These are phyloP conservation scores for Phytophthora parvispora DNA, from an alignment of 352 stramenopile species.

Conservation along the genomic window DNA sequence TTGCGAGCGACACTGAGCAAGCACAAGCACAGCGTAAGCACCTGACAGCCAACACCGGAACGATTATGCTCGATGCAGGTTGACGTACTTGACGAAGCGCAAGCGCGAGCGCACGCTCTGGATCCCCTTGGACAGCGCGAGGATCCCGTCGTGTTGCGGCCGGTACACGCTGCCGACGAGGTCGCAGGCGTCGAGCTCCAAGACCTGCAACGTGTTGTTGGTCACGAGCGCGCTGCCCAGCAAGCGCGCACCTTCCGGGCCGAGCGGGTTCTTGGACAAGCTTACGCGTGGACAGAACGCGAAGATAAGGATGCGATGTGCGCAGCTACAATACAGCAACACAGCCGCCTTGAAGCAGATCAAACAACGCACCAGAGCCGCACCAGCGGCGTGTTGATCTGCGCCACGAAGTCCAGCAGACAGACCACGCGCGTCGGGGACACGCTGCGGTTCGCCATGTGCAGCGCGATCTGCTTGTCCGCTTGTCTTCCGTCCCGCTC, in stretches of 20 bases:
- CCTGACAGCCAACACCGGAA: neutral
- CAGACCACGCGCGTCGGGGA: conserved; percentile 19
- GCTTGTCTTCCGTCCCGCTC: conserved; percentile 11
- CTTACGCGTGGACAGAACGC: conserved; percentile 16
- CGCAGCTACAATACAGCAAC: conserved; percentile 21
- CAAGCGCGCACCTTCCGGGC: conserved; percentile 44
- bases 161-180: conserved; percentile 65
- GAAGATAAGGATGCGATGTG: conserved; percentile 26
- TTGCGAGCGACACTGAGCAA: conserved; percentile 57
- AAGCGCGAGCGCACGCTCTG: conserved; percentile 64
- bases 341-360: conserved; percentile 1
- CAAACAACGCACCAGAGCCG: conserved; percentile 33
- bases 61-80: neutral
- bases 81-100: conserved; percentile 59
- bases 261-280: conserved; percentile 57
- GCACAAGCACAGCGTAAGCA: neutral
- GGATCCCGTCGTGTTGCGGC: conserved; percentile 56
- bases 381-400: conserved; percentile 45
- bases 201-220: conserved; percentile 69
- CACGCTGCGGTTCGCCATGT: conserved; percentile 29
- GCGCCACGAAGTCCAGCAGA: conserved; percentile 35
- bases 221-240: conserved; percentile 66
- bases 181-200: conserved; percentile 66
- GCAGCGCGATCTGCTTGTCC: conserved; percentile 9
- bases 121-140: conserved; percentile 65